Evolutionary conservation across 1,284 basidiomycete genomes (phyloP).

Genomic region (Heterobasidion occidentale): DNA sequence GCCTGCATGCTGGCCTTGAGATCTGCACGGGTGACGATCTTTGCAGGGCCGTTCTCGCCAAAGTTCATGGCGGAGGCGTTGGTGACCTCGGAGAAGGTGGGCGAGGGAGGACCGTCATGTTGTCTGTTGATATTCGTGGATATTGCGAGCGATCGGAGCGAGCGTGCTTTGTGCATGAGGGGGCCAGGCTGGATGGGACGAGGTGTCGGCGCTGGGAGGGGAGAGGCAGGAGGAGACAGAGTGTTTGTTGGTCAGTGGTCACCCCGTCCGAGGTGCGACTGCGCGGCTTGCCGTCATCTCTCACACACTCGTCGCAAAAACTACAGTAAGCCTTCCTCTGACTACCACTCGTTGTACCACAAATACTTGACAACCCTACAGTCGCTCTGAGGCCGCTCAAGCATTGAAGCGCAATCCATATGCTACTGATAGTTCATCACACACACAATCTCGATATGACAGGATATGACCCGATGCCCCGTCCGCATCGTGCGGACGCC

Average conservation of each 20-base stretch:
- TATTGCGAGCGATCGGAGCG: slow-evolving; percentile 49
- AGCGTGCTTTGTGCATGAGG: slow-evolving; percentile 53
- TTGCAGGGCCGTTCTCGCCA: slow-evolving; percentile 60
- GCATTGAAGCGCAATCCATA: no score
- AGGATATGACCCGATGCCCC: no score
- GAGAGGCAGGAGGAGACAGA: background rate
- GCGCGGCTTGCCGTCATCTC: no score
- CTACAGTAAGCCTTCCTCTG: no score
- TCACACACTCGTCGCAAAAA: no score
- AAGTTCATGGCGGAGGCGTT: slow-evolving; percentile 69
- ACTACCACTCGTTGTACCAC: no score
- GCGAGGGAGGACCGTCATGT: slow-evolving; percentile 55
- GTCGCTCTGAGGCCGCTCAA: no score
- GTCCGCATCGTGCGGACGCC: no score
- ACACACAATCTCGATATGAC: no score
- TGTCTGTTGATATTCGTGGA: slow-evolving; percentile 31
- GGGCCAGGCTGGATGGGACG: background rate
- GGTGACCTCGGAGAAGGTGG: slow-evolving; percentile 77
- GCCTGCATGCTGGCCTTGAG: slow-evolving; percentile 71
- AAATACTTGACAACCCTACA: no score
- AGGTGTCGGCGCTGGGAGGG: background rate
- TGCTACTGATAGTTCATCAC: no score
- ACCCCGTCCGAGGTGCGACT: background rate
- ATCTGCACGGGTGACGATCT: slow-evolving; percentile 78
- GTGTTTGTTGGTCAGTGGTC: background rate